Conservation (phyloP, 306 rosid genomes). For the Glycine latifolia region DNA sequence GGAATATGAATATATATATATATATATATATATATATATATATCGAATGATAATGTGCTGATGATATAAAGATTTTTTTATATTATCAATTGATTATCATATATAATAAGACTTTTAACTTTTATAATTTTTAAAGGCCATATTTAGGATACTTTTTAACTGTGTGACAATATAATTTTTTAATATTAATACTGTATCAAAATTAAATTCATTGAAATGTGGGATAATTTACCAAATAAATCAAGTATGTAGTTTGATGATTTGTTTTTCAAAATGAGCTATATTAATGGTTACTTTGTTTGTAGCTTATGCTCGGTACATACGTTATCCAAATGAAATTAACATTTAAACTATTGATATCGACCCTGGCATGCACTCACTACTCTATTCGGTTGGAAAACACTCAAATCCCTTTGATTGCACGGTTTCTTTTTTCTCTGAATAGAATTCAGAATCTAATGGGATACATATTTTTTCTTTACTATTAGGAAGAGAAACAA, state of each 20-base stretch:
- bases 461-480: neutral
- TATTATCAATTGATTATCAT: neutral
- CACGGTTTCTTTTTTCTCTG: slow-evolving; percentile 5
- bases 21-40: neutral
- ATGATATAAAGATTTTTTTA: neutral
- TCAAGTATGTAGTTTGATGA: too few species aligned
- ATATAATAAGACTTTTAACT: too few species aligned
- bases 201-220: too few species aligned
- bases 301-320: too few species aligned
- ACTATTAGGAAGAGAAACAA: neutral
- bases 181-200: too few species aligned
- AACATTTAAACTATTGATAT: neutral
- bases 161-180: too few species aligned
- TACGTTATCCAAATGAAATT: too few species aligned
- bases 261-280: too few species aligned
- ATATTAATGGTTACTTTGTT: too few species aligned
- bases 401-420: neutral
- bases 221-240: too few species aligned
- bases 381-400: neutral
- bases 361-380: neutral
- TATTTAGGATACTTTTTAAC: too few species aligned
- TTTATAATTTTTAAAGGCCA: too few species aligned
- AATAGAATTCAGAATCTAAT: neutral
- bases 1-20: neutral
- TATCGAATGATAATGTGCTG: neutral